Evolutionary conservation across 495 filamentous ascomycete genomes (phyloP).

Genomic region (Xylaria curta): DNA sequence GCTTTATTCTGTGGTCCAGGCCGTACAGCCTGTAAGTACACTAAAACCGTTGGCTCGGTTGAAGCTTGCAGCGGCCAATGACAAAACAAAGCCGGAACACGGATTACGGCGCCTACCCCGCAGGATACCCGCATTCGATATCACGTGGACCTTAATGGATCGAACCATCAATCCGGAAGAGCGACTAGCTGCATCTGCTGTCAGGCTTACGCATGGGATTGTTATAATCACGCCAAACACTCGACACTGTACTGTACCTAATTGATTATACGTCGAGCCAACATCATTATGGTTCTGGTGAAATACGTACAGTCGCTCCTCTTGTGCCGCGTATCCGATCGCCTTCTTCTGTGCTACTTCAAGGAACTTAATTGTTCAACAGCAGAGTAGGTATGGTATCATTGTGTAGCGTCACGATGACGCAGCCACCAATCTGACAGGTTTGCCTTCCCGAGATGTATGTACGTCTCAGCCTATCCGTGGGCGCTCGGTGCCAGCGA

Average conservation of each 20-base stretch:
- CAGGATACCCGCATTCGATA: background rate
- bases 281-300: no score
- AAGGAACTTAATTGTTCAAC: background rate
- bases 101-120: constrained; percentile 3
- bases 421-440: background rate
- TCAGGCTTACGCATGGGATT: background rate
- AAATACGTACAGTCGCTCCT: background rate
- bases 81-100: background rate
- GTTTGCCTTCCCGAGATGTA: background rate
- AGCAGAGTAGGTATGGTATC: background rate
- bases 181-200: background rate
- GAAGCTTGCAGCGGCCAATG: background rate
- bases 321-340: background rate
- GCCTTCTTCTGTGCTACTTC: background rate
- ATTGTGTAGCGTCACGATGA: background rate
- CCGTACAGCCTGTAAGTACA: background rate
- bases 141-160: constrained; percentile 12
- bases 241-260: no score
- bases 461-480: background rate
- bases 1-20: constrained; percentile 5
- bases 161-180: constrained; percentile 5
- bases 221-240: background rate
- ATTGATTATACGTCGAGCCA: background rate
- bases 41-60: constrained; percentile 1
- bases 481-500: background rate